Evolutionary conservation across 78 protist genomes (phyloP).

Genomic region (Anaeramoeba flamelloides): DNA sequence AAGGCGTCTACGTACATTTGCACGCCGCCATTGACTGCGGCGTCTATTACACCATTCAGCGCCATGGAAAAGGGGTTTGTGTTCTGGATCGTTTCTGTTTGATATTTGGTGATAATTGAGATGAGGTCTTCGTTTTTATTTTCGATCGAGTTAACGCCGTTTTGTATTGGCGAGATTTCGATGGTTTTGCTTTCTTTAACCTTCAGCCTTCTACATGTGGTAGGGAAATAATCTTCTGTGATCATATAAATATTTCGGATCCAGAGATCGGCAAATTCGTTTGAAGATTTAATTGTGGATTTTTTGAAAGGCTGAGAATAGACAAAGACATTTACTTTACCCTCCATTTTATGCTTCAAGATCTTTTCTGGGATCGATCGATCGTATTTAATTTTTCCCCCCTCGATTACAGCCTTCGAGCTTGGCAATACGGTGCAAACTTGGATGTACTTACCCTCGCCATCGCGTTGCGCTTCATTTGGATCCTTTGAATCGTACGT

Average conservation of each 20-base stretch:
- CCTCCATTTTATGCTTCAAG: background rate
- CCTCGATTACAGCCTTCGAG: too few species aligned
- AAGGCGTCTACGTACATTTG: too few species aligned
- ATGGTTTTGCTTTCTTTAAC: conserved; percentile 10
- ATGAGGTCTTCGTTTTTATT: conserved; percentile 41
- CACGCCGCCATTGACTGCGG: too few species aligned
- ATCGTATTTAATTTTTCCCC: background rate
- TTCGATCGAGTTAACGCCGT: conserved; percentile 34
- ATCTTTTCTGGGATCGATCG: background rate
- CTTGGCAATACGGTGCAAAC: background rate
- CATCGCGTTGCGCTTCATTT: background rate
- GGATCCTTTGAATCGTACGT: conserved; percentile 35
- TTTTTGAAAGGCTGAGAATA: conserved; percentile 5
- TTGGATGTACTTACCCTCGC: conserved; percentile 9
- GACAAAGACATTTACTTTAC: background rate
- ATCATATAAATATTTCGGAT: conserved; percentile 21
- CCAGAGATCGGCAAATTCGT: conserved; percentile 51
- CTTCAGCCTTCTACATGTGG: conserved; percentile 32
- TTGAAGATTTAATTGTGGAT: conserved; percentile 14
- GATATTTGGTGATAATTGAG: too few species aligned
- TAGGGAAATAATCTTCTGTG: conserved; percentile 37
- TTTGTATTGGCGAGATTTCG: conserved; percentile 22
- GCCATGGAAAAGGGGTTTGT: too few species aligned
- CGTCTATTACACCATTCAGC: too few species aligned
- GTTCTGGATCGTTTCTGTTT: too few species aligned